Base-by-base conservation (phyloP, 1,284 basidiomycete genomes). In the Sutorius eximius region DNA sequence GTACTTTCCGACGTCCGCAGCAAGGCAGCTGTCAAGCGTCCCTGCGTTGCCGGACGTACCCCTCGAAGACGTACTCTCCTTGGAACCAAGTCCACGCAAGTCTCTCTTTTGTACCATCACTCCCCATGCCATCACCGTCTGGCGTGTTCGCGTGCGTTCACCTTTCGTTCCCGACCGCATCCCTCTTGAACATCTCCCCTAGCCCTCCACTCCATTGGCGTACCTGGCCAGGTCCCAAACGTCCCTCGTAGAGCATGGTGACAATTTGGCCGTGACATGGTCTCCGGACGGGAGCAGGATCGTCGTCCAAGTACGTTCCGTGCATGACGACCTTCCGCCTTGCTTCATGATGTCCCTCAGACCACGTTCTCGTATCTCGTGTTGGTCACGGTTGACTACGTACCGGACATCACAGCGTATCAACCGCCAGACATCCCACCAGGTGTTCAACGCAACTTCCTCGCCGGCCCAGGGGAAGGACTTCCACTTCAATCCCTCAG, bases 1-100 rank as follows among this genome's bases (percentile, higher is more conserved):
- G 89, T 92, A 92, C 74, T 92, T 92, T 71, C 89, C 89, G 53
- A 91, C 87, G 20, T 84, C 86, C 33, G 82, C 87, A 49, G 87
- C 89, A 27, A 77, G 82, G 63, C 87, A 84, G 64, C 77, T 91
- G 44, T 85, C 85, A 22, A 82, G 82, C 20, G 76, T 79, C 30
- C 86, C 89, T 45, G 77, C 82, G 30, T 73, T 91, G 44, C 87
- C 87, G 20, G 80, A 87, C 59, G 72, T 82, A 49, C 75, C 78
- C 13, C 74, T 77, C 49, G 85, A 87, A 61, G 74, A 77, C 16
- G 75, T 90, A 43, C 70, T 91, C 45, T 77, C 75, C 18, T 69
- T 93, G 52, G 75, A 77, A 27, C 76, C 85, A 5, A 92, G 85
- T 65, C 82, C 86, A 32, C 81, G 85, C 59, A 93, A 84, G 69